phyloP scores from a whole-genome alignment of 805 yeast genomes.

The Kazachstania taianensis region DNA sequence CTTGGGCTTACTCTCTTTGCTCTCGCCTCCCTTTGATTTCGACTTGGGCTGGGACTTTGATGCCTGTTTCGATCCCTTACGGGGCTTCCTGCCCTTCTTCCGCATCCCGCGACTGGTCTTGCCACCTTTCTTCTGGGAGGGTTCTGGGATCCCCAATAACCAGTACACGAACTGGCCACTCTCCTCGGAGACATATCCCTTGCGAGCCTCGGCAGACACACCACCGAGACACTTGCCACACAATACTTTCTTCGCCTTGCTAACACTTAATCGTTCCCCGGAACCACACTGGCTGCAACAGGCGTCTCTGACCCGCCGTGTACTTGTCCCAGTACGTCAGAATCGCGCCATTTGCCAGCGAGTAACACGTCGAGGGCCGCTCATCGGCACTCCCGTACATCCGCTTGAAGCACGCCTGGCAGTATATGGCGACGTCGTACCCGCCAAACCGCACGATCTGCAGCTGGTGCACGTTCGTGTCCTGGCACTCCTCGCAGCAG shows the following conservation, averaged over 20 bases:
- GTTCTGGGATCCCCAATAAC: conserved; percentile 40
- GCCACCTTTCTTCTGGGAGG: conserved; percentile 6
- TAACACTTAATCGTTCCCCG: conserved; percentile 31
- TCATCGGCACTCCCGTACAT: conserved; percentile 27
- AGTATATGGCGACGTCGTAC: conserved; percentile 42
- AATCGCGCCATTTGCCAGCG: conserved; percentile 47
- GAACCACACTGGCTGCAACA: conserved; percentile 36
- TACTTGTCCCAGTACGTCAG: conserved; percentile 39
- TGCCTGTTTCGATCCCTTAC: conserved; percentile 28
- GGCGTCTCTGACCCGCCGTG: conserved; percentile 40
- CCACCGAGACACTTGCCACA: conserved; percentile 40
- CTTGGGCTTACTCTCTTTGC: conserved; percentile 6
- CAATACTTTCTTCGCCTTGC: conserved; percentile 22
- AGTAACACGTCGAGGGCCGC: conserved; percentile 38
- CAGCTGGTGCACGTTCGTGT: conserved; percentile 43
- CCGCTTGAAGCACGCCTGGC: conserved; percentile 37
- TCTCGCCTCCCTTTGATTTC: conserved; percentile 1
- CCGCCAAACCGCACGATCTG: conserved; percentile 44
- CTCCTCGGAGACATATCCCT: conserved; percentile 34
- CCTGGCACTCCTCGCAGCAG: conserved; percentile 48
- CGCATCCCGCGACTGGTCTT: conserved; percentile 9
- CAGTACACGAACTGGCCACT: conserved; percentile 39
- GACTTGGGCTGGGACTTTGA: too few species aligned
- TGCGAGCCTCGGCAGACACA: conserved; percentile 12
- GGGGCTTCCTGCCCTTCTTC: conserved; percentile 28